These are phyloP conservation scores for Biscogniauxia marginata DNA, from an alignment of 2,329 filamentous ascomycete species.

Conservation along the genomic window DNA sequence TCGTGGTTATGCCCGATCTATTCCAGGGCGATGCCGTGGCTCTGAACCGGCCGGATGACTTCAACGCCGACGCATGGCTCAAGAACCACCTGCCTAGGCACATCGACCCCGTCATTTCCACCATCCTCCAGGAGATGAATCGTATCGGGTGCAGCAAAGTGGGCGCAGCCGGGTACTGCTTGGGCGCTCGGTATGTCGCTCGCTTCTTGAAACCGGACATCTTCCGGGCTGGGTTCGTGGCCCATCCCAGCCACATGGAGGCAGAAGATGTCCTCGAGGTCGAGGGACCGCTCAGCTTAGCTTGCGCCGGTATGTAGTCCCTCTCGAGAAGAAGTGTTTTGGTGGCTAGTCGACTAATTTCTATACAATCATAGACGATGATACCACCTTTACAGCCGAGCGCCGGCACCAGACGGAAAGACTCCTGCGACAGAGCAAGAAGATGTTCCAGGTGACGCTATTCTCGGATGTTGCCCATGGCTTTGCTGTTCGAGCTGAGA, in stretches of 20 bases:
- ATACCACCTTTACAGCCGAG: slow-evolving; percentile 45
- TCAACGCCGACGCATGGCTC: slow-evolving; percentile 34
- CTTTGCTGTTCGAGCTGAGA: background rate
- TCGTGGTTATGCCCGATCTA: slow-evolving; percentile 60
- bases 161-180: slow-evolving; percentile 44
- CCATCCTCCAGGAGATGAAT: slow-evolving; percentile 33
- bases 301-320: slow-evolving; percentile 40
- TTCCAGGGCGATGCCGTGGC: slow-evolving; percentile 55
- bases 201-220: slow-evolving; percentile 40
- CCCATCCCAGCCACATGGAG: slow-evolving; percentile 48
- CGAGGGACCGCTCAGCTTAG: slow-evolving; percentile 45
- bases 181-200: slow-evolving; percentile 41
- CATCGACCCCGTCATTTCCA: slow-evolving; percentile 34
- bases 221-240: slow-evolving; percentile 47
- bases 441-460: slow-evolving; percentile 17
- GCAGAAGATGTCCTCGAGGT: slow-evolving; percentile 45
- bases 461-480: background rate
- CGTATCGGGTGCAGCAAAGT: slow-evolving; percentile 33
- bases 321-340: background rate
- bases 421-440: slow-evolving; percentile 40
- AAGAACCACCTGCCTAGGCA: slow-evolving; percentile 30
- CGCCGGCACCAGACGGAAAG: slow-evolving; percentile 47
- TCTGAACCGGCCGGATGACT: slow-evolving; percentile 39
- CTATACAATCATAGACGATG: slow-evolving; percentile 15
- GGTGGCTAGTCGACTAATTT: background rate